Evolutionary conservation across 176 grass and related monocot genomes (phyloP).

Genomic region (Ensete ventricosum): DNA sequence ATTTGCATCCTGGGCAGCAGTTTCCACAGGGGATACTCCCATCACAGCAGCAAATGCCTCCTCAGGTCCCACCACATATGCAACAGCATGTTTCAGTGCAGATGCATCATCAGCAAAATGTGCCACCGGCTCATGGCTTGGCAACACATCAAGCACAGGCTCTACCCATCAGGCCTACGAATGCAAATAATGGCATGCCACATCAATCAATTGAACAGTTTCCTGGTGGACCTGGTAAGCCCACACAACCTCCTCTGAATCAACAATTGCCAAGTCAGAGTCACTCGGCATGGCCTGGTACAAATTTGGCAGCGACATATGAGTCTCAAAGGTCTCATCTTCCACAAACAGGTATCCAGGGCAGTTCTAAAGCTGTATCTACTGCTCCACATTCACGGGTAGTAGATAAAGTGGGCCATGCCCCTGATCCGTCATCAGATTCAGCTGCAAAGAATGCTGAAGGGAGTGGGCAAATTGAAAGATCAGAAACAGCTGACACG

Average conservation of each 20-base stretch:
- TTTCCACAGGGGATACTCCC: slow-evolving; percentile 44
- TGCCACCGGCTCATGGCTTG: slow-evolving; percentile 19
- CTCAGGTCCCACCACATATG: slow-evolving; percentile 30
- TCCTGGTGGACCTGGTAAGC: slow-evolving; percentile 20
- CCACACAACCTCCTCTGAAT: slow-evolving; percentile 12
- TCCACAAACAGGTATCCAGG: slow-evolving; percentile 18
- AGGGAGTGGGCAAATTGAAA: slow-evolving; percentile 20
- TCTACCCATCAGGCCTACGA: slow-evolving; percentile 23
- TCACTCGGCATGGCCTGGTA: not conserved
- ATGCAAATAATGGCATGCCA: slow-evolving; percentile 23
- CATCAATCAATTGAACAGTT: slow-evolving; percentile 47
- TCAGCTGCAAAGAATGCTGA: slow-evolving; percentile 24
- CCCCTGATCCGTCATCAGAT: slow-evolving; percentile 1
- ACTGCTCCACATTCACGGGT: slow-evolving; percentile 22
- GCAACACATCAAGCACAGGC: slow-evolving; percentile 26
- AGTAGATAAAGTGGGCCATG: slow-evolving; percentile 12
- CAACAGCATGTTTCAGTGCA: slow-evolving; percentile 20
- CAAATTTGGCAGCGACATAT: not conserved
- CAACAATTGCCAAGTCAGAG: slow-evolving; percentile 24
- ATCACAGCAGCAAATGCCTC: slow-evolving; percentile 37
- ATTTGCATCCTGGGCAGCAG: slow-evolving; percentile 34
- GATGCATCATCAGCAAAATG: slow-evolving; percentile 6
- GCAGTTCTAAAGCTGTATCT: slow-evolving; percentile 10
- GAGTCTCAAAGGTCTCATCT: slow-evolving; percentile 18
- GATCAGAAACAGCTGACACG: slow-evolving; percentile 16